These are phyloP conservation scores for Corrigiola litoralis DNA, from an alignment of 179 eudicot genomes.

Conservation along the genomic window DNA sequence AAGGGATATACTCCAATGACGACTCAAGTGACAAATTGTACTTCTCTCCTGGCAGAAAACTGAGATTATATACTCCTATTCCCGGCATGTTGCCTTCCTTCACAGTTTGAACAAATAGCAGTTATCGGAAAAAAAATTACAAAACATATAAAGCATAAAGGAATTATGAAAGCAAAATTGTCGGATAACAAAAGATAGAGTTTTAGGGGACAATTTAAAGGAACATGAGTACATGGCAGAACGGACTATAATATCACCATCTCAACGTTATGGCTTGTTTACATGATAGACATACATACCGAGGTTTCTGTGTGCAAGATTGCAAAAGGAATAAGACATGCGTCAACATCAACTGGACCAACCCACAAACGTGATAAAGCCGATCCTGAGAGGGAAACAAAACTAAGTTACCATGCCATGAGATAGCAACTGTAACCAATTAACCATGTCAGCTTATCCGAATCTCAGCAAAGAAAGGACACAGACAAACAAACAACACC, in stretches of 20 bases:
- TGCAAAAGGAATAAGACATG: slow-evolving; percentile 54
- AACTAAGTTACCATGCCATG: slow-evolving; percentile 11
- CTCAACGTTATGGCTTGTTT: background rate
- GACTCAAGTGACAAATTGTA: slow-evolving; percentile 43
- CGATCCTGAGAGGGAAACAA: slow-evolving; percentile 43
- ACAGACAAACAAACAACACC: background rate
- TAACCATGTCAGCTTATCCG: background rate
- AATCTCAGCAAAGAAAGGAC: background rate
- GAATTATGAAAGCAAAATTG: background rate
- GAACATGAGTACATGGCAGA: background rate
- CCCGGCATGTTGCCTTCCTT: slow-evolving; percentile 55
- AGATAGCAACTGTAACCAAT: slow-evolving; percentile 1
- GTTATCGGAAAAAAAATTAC: background rate
- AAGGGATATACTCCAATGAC: slow-evolving; percentile 39
- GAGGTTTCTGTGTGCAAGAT: slow-evolving; percentile 37
- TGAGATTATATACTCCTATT: slow-evolving; percentile 42
- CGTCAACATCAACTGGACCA: slow-evolving; percentile 48
- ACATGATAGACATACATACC: slow-evolving; percentile 40
- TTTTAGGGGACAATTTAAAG: background rate
- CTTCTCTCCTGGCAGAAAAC: slow-evolving; percentile 46
- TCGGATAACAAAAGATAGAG: background rate
- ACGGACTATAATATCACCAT: background rate
- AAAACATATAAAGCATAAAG: background rate
- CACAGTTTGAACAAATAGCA: slow-evolving; percentile 17
- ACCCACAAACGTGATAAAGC: slow-evolving; percentile 57